phyloP scores from a whole-genome alignment of 2,329 filamentous ascomycete genomes.

The Coniochaeta sp. region DNA sequence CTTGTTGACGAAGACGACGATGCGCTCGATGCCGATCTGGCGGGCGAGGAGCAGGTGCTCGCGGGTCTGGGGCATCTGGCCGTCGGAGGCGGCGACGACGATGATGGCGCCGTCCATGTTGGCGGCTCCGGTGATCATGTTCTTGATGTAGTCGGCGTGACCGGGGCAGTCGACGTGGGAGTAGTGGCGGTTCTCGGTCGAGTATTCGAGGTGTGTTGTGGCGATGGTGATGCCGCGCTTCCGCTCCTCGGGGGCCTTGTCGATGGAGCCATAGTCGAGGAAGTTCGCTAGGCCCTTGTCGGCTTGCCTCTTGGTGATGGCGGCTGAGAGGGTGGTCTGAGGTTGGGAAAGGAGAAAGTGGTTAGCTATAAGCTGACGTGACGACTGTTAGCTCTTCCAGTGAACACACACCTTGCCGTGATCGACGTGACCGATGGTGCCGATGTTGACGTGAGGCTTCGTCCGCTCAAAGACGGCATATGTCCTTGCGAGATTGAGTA shows the following conservation, averaged over 20 bases:
- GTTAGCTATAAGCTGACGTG: conserved; percentile 4
- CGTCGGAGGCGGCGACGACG: conserved; percentile 95
- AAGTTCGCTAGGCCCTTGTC: conserved; percentile 91
- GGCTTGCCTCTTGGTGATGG: conserved; percentile 96
- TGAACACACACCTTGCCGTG: conserved; percentile 96
- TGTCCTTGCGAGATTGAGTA: conserved; percentile 58
- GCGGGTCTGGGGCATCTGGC: conserved; percentile 99
- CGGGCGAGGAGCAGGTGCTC: conserved; percentile 97
- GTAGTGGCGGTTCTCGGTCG: conserved; percentile 91
- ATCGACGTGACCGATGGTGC: conserved; percentile 80
- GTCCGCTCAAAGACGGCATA: conserved; percentile 73
- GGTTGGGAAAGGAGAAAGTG: conserved; percentile 6
- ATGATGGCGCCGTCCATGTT: conserved; percentile 99
- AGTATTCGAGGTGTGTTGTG: conserved; percentile 96
- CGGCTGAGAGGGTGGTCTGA: conserved; percentile 94
- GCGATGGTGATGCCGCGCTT: conserved; percentile 99
- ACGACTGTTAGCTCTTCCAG: too few species aligned
- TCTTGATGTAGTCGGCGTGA: conserved; percentile 99
- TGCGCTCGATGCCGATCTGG: conserved; percentile 95
- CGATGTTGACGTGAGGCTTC: conserved; percentile 98
- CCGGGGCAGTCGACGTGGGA: conserved; percentile 99
- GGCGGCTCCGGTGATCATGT: conserved; percentile 99
- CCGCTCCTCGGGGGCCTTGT: conserved; percentile 98
- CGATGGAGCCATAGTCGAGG: conserved; percentile 95
- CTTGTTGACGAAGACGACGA: conserved; percentile 99